Conservation (phyloP, 352 stramenopile genomes). For the Pelagophyceae sp. region DNA sequence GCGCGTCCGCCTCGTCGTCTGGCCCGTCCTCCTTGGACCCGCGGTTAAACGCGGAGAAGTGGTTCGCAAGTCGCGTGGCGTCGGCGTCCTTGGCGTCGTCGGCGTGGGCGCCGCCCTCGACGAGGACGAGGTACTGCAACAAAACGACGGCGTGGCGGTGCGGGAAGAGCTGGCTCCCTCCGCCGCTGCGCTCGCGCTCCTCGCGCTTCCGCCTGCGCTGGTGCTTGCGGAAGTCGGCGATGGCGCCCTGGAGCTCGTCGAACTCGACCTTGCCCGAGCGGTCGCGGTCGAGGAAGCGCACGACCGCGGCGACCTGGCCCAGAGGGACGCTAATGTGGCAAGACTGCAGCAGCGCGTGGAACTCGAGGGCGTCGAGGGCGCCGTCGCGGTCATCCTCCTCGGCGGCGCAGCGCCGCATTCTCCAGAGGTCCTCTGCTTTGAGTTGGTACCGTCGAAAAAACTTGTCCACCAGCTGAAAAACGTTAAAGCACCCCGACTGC, state of each 20-base stretch:
- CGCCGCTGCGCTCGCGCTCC: background rate
- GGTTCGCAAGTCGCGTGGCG: no score
- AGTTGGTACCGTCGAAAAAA: constrained; percentile 5
- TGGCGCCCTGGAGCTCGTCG: constrained; percentile 5
- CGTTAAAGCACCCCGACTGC: background rate
- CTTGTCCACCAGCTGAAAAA: background rate
- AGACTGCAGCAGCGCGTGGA: background rate
- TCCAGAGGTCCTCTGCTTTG: constrained; percentile 8
- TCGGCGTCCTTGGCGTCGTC: background rate
- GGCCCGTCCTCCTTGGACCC: background rate
- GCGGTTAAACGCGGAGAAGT: background rate
- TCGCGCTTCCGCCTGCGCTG: background rate
- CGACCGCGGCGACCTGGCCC: background rate
- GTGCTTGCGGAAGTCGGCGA: background rate
- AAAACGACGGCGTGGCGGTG: background rate
- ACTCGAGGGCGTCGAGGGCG: background rate
- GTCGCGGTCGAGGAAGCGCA: constrained; percentile 11
- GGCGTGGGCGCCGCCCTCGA: background rate
- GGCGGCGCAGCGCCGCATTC: background rate
- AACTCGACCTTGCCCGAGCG: constrained; percentile 2
- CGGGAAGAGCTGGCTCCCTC: background rate
- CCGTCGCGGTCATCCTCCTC: background rate
- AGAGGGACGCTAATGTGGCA: background rate
- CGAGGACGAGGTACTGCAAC: constrained; percentile 6
- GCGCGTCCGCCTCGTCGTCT: background rate